These are phyloP conservation scores for Dactylonectria macrodidyma DNA, from an alignment of 2,329 filamentous ascomycete species.

Conservation along the genomic window DNA sequence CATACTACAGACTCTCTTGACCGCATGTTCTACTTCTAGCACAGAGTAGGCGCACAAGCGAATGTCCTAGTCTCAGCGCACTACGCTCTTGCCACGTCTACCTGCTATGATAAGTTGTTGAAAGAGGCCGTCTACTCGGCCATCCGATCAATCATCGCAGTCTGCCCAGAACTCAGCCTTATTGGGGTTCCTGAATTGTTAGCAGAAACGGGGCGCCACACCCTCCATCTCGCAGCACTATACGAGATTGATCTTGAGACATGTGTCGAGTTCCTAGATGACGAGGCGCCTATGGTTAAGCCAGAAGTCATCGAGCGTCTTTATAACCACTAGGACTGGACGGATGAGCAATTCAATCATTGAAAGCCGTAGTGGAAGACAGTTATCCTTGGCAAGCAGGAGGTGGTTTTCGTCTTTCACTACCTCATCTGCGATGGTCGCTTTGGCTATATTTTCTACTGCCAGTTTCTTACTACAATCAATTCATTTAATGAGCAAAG, in stretches of 20 bases:
- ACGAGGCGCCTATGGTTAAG: background rate
- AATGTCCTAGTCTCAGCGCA: slow-evolving; percentile 40
- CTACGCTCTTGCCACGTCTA: slow-evolving; percentile 16
- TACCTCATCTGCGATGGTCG: slow-evolving; percentile 7
- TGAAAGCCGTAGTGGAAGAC: slow-evolving; percentile 36
- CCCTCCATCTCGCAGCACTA: slow-evolving; percentile 24
- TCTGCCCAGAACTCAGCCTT: slow-evolving; percentile 31
- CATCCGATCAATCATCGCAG: slow-evolving; percentile 17
- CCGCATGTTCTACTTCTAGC: slow-evolving; percentile 39
- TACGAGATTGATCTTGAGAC: slow-evolving; percentile 36
- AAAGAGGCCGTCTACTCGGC: slow-evolving; percentile 24
- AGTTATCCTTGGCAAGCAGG: slow-evolving; percentile 28
- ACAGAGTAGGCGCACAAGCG: slow-evolving; percentile 35
- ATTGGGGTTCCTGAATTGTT: slow-evolving; percentile 12
- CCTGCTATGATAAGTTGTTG: background rate
- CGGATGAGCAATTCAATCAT: slow-evolving; percentile 21
- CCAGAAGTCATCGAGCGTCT: slow-evolving; percentile 27
- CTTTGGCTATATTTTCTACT: slow-evolving; percentile 28
- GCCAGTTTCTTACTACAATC: slow-evolving; percentile 30
- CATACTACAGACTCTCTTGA: slow-evolving; percentile 27
- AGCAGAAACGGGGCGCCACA: slow-evolving; percentile 6
- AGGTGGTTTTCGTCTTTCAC: slow-evolving; percentile 38
- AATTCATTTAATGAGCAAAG: slow-evolving; percentile 12
- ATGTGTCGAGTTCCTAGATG: slow-evolving; percentile 29
- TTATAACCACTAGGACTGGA: slow-evolving; percentile 38